Evolutionary conservation across 2,329 filamentous ascomycete species (phyloP).

Genomic region (Colletotrichum sp.): DNA sequence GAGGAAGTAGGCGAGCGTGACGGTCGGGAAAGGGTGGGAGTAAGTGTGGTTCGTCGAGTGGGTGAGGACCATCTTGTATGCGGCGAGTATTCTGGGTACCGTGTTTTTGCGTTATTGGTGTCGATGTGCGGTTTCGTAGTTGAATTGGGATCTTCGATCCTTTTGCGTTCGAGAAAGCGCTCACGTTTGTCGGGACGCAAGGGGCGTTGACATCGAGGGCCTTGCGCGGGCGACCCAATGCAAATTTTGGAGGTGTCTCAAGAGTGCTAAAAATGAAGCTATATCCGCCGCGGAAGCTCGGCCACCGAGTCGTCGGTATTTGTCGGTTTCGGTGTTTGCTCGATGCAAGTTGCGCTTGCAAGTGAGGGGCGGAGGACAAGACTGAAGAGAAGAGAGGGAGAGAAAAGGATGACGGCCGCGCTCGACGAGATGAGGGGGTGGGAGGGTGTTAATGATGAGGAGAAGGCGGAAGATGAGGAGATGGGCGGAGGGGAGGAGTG

Average conservation of each 20-base stretch:
- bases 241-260: not conserved
- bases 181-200: slow-evolving; percentile 4
- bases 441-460: not conserved
- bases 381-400: not conserved
- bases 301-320: not conserved
- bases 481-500: not conserved
- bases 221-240: not conserved
- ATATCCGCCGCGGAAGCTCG: slow-evolving; percentile 11
- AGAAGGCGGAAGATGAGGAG: not conserved
- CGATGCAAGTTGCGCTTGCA: not conserved
- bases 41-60: slow-evolving; percentile 74
- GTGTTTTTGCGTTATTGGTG: not conserved
- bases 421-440: not conserved
- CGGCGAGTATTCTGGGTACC: not conserved
- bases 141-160: not conserved
- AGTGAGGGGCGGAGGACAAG: not conserved
- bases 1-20: slow-evolving; percentile 88
- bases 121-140: not conserved
- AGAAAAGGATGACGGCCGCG: not conserved
- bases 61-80: slow-evolving; percentile 63
- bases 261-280: not conserved
- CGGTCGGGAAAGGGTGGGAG: slow-evolving; percentile 82
- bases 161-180: slow-evolving; percentile 1
- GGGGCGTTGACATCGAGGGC: slow-evolving; percentile 13
- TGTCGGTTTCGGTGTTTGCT: not conserved